These are phyloP conservation scores for Zygosaccharomyces siamensis DNA, from an alignment of 805 yeast species.

Conservation along the genomic window DNA sequence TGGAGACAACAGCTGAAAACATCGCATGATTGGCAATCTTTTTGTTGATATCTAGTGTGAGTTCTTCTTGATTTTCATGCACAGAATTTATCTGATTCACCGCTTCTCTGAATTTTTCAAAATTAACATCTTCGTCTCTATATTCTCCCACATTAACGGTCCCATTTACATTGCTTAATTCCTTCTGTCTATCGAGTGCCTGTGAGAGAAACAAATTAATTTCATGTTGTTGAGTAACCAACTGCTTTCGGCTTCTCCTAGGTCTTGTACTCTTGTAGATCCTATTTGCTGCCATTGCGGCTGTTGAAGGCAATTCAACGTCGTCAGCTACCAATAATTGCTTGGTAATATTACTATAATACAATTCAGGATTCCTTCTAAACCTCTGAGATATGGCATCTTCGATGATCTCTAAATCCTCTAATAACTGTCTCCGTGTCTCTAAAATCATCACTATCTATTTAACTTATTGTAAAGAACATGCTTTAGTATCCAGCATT, in stretches of 20 bases:
- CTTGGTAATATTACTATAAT: constrained; percentile 31
- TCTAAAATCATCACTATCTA: constrained; percentile 32
- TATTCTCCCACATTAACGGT: constrained; percentile 31
- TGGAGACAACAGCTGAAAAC: constrained; percentile 21
- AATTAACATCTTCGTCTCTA: constrained; percentile 29
- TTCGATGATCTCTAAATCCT: constrained; percentile 72
- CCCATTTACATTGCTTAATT: constrained; percentile 20
- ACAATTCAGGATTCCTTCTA: constrained; percentile 53
- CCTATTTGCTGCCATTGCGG: constrained; percentile 26
- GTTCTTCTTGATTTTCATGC: constrained; percentile 27
- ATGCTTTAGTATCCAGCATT: not conserved
- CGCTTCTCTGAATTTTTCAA: constrained; percentile 25
- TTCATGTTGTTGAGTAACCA: constrained; percentile 64
- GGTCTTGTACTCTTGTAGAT: constrained; percentile 36
- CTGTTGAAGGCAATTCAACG: constrained; percentile 9
- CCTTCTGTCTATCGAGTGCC: constrained; percentile 36
- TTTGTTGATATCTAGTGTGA: constrained; percentile 10
- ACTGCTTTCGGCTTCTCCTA: constrained; percentile 45
- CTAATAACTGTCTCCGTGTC: constrained; percentile 38
- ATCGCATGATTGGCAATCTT: constrained; percentile 20
- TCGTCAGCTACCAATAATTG: constrained; percentile 4
- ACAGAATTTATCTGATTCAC: constrained; percentile 11
- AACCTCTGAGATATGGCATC: constrained; percentile 59
- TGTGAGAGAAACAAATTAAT: constrained; percentile 46
- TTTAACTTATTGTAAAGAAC: not conserved